These are phyloP conservation scores for Penicillium macrosclerotiorum DNA, from an alignment of 495 filamentous ascomycete species.

Conservation along the genomic window DNA sequence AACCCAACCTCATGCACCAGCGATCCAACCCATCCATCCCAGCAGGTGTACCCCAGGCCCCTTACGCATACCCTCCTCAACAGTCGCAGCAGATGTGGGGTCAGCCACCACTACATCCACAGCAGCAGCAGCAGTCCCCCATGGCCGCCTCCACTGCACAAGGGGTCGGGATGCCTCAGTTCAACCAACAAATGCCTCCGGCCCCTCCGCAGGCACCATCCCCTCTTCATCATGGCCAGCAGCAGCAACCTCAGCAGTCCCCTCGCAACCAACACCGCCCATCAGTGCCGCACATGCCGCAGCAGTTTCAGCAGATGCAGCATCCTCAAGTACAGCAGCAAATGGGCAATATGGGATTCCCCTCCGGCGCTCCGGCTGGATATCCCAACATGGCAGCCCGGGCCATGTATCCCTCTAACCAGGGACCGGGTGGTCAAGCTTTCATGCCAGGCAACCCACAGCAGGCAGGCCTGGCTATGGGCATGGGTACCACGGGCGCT, in stretches of 20 bases:
- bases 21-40: conserved; percentile 40
- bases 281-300: conserved; percentile 40
- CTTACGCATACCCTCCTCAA: conserved; percentile 49
- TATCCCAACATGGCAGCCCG: conserved; percentile 41
- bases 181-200: conserved; percentile 37
- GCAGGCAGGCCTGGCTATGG: conserved; percentile 40
- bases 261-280: conserved; percentile 47
- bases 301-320: conserved; percentile 48
- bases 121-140: conserved; percentile 51
- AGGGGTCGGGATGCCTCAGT: conserved; percentile 45
- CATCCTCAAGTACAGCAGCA: conserved; percentile 59
- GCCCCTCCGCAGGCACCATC: conserved; percentile 45
- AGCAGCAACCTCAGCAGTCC: conserved; percentile 48
- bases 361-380: conserved; percentile 32
- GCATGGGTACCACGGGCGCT: conserved; percentile 37
- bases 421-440: conserved; percentile 38
- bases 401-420: conserved; percentile 43
- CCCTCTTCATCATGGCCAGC: conserved; percentile 40
- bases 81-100: conserved; percentile 51
- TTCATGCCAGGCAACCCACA: conserved; percentile 42
- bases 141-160: conserved; percentile 41
- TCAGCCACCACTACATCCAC: conserved; percentile 54
- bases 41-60: conserved; percentile 36
- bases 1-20: conserved; percentile 48
- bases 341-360: conserved; percentile 44